A percentile compares a stretch with the other conserved stretches of the same genome.
Conservation (phyloP, 345 rosid species). For the Toxicodendron radicans region DNA sequence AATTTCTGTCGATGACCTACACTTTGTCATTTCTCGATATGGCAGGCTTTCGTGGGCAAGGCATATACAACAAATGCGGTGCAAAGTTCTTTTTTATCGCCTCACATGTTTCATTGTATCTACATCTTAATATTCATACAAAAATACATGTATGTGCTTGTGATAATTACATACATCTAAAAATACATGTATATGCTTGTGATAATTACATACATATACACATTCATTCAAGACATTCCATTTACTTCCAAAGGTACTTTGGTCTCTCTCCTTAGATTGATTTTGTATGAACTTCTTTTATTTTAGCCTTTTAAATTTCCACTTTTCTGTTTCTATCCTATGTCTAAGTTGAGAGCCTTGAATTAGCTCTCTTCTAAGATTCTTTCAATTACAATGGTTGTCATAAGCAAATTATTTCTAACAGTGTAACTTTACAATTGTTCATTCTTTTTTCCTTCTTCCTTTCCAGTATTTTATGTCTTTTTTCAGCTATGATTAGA, state of each 20-base stretch:
- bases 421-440: neutral
- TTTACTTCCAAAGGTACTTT: neutral
- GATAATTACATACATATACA: too few species aligned
- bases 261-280: neutral
- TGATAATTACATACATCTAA: too few species aligned
- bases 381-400: neutral
- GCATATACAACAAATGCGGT: neutral
- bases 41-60: neutral
- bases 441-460: neutral
- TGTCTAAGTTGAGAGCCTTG: neutral
- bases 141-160: neutral
- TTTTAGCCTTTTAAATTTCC: neutral
- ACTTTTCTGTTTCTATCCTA: neutral
- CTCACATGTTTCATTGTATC: neutral
- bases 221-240: neutral
- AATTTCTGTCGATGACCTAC: neutral
- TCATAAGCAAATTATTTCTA: neutral
- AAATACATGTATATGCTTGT: too few species aligned
- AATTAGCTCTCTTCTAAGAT: neutral
- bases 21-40: neutral
- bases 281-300: neutral
- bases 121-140: neutral
- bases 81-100: neutral
- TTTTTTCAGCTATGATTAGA: neutral
- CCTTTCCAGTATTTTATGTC: neutral